Base-by-base conservation (phyloP, 495 filamentous ascomycete genomes). In the Sordaria brevicollis region DNA sequence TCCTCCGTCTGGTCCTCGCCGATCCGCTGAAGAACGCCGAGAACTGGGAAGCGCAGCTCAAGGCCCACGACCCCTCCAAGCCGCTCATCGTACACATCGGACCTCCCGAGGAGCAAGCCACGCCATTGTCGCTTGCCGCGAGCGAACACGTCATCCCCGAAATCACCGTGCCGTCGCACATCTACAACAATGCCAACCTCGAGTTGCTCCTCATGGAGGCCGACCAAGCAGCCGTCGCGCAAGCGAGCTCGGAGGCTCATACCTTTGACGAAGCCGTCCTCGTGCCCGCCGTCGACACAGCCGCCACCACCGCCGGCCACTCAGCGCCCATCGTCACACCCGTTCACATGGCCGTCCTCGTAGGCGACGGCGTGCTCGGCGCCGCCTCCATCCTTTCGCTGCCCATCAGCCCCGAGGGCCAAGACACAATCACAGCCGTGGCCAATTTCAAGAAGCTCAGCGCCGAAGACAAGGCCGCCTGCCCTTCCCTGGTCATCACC, bases 301-400 rank as follows among this genome's bases (percentile, higher is more conserved):
- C 85, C 11, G 86, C 83, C 13, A 89, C 89, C 54, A 80, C 81
- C 65, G 85, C 83, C 11, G 89, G 88, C 17, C 85, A 85, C 68
- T 82, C 87, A 65, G 86, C 86, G 29, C 79, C 89, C 39, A 82
- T 96, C 11, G 87, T 88, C 10, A 92, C 93, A 68, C 94, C 95
- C 0, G 92, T 97, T 17, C 95, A 99, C 74, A 91, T 90, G 77
- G 87, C 90, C 10, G 78, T 98, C 31, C 71, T 97, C 15, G 88
- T 96, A 36, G 89, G 88, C 3, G 85, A 90, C 49, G 94, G 92
- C 0, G 72, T 86, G 19, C 31, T 75, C 10, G 86, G 84, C 17
- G 83, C 82, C 4, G 77, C 79, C 21, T 73, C 75, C 15, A 69
- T 86, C 37, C 67, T 83, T 35, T 69, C 77, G 17, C 76, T 81